Evolutionary conservation across 805 yeast species (phyloP), one percentile per base, ranked within the genome.

Genomic region (Suhomyces emberorum): DNA sequence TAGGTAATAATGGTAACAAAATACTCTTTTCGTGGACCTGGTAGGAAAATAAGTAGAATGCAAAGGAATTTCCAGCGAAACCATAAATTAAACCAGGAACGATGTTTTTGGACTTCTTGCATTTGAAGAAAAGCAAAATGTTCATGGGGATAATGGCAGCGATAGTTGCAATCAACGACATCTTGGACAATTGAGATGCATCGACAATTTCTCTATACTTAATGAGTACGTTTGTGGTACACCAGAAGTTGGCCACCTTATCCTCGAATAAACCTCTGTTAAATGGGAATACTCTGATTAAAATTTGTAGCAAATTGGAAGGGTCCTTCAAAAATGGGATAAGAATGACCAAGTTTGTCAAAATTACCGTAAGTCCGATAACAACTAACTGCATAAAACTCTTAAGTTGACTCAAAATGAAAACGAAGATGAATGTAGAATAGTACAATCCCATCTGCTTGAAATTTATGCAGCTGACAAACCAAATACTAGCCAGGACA

Each of bases 181-280:
- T 44, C 19, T 66, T 51, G 42, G 86, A 85, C 30, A 93, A 67
- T 48, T 83, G 76, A 10, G 66, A 61, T 12, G 70, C 68, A 2
- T 77, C 55, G 51, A 84, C 82, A 0, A 70, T 33, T 4, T 61
- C 49, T 45, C 76, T 79, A 52, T 87, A 82, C 56, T 91, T 91
- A 54, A 89, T 57, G 8, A 88, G 44, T 1, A 83, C 68, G 57
- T 93, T 93, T 1, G 88, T 68, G n/a, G 95, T 82, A 59, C 98
- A 89, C 99, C 99, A 93, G 52, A 93, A 83, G 55, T 89, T 93
- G 26, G 96, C 96, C 11, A 93, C 98, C 57, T 93, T 93, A 55
- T 93, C 98, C 58, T 93, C 98, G 72, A 95, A 93, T 6, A 93
- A 71, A 0, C 98, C 98, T 54, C 98, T 74, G 30, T 80, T 76